Evolutionary conservation across 192 early-diverging fungal species (phyloP).

Genomic region (Coemansia sp.): DNA sequence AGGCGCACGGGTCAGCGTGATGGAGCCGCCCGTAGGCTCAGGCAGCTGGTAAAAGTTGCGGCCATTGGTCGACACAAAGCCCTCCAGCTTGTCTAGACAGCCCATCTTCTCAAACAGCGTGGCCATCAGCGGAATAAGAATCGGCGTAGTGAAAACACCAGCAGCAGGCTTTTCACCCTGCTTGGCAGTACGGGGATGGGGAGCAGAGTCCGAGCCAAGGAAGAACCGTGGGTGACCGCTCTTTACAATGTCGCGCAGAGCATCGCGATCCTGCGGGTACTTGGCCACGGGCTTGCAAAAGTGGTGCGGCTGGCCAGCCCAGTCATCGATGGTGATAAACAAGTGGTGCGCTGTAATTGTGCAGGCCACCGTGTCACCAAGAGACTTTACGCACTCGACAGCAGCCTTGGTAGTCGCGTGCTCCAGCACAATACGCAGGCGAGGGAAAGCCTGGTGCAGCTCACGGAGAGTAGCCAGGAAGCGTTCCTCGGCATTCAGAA

Average conservation of each 20-base stretch:
- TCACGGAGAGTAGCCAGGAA: conserved; percentile 84
- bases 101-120: conserved; percentile 84
- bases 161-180: conserved; percentile 76
- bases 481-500: conserved; percentile 93
- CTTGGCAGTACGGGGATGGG: conserved; percentile 84
- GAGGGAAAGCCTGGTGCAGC: conserved; percentile 87
- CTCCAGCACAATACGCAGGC: conserved; percentile 92
- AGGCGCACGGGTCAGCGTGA: conserved; percentile 24
- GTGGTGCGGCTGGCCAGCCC: conserved; percentile 94
- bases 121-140: conserved; percentile 81
- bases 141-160: conserved; percentile 90
- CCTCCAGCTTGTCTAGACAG: conserved; percentile 72
- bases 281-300: conserved; percentile 99
- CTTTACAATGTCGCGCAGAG: conserved; percentile 74
- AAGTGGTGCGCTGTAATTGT: conserved; percentile 96
- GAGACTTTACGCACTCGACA: conserved; percentile 85
- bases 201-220: conserved; percentile 94
- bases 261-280: conserved; percentile 85
- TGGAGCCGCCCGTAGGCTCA: conserved; percentile 25
- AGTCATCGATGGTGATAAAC: conserved; percentile 88
- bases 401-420: conserved; percentile 95
- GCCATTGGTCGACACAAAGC: conserved; percentile 84
- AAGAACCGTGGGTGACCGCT: conserved; percentile 95
- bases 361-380: conserved; percentile 89
- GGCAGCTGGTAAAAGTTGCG: conserved; percentile 80